Base-by-base conservation (phyloP, 148 eudicot genomes). In the Camellia lanceoleosa region DNA sequence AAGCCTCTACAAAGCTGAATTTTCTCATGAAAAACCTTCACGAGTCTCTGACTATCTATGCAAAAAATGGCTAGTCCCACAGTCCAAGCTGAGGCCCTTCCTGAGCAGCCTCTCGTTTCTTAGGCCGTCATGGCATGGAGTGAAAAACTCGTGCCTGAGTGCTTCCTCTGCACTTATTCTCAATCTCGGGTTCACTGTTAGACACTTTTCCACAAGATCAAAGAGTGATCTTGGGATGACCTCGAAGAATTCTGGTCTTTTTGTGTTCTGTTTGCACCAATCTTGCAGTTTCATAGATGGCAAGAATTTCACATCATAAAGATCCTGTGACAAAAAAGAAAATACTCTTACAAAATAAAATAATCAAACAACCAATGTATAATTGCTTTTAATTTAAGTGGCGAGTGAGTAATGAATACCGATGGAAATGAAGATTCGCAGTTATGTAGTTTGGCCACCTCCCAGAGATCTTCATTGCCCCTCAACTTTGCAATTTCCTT, bases 391-490 rank as follows among this genome's bases (percentile, higher is more conserved):
- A 11, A 14, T 54, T 54, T 55, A 59, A 10, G 30, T 47, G 15
- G 23, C 4, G 3, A 49, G 6, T n/a, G 60, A 70, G 76, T 23
- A 42, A 60, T 46, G 59, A 64, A n/a, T 90, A 94, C 99, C 95
- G 68, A 38, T 65, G 99, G 97, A 61, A 94, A 92, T 73, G 91
- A 90, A 71, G 93, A 80, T 82, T 91, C 98, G 0, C 94, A 92
- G 85, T 91, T 87, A 80, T 96, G 99, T 70, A 96, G 84, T 90
- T 91, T 96, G 83, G 99, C 99, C n/a, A 96, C 89, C 89, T 96
- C 99, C 99, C 99, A 96, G 15, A 96, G 87, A 73, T 87, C 97
- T 92, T 96, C 99, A 81, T 89, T 90, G 80, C 98, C 99, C 83
- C 90, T 90, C 73, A 96, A 49, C 77, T 85, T 92, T 54, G 89